phyloP scores from a whole-genome alignment of 441 rosid genomes.

The Populus hybrid region DNA sequence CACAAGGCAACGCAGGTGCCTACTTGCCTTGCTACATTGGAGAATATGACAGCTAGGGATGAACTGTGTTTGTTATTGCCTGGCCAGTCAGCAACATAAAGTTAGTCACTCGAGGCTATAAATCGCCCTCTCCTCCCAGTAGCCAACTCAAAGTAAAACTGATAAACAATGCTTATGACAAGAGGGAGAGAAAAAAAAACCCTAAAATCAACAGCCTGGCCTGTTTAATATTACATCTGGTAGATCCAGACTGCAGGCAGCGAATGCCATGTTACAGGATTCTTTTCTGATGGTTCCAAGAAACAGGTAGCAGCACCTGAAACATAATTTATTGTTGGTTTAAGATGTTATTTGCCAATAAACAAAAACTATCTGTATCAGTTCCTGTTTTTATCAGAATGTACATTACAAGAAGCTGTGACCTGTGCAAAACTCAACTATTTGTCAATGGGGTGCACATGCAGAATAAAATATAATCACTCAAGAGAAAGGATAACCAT shows the following conservation, averaged over 20 bases:
- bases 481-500: neutral
- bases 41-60: too few species aligned
- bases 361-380: neutral
- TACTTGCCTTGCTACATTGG: too few species aligned
- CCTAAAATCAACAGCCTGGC: neutral
- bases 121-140: neutral
- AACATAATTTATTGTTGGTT: neutral
- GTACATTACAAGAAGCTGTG: neutral
- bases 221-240: neutral
- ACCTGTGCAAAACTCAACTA: neutral
- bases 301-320: neutral
- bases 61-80: too few species aligned
- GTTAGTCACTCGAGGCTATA: too few species aligned
- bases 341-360: neutral
- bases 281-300: neutral
- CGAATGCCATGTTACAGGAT: neutral
- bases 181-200: neutral
- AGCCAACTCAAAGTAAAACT: neutral
- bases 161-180: neutral
- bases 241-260: neutral
- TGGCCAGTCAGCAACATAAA: too few species aligned
- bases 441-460: neutral
- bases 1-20: too few species aligned
- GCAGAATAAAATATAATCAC: neutral
- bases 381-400: neutral